Percentiles rank a stretch among this genome's conserved stretches.
Evolutionary conservation across 2,329 filamentous ascomycete species (phyloP).

Genomic region (Phyllosticta capitalensis): DNA sequence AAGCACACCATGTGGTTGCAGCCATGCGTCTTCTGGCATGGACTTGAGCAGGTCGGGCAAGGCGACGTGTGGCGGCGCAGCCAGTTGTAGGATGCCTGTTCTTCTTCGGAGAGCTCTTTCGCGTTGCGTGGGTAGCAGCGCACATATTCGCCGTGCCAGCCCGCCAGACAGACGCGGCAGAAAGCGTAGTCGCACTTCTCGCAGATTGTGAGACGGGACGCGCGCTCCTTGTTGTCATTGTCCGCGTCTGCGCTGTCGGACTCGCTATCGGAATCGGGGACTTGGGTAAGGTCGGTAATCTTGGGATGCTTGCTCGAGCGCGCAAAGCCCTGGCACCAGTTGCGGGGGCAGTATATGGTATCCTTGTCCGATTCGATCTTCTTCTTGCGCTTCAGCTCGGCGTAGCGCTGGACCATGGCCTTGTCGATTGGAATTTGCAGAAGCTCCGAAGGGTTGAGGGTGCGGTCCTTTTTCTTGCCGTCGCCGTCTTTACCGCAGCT

Average conservation of each 20-base stretch:
- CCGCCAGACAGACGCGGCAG: conserved; percentile 61
- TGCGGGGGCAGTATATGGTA: conserved; percentile 83
- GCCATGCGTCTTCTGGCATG: conserved; percentile 81
- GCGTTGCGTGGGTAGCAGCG: conserved; percentile 57
- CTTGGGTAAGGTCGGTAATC: conserved; percentile 31
- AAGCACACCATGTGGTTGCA: conserved; percentile 97
- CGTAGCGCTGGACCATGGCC: conserved; percentile 72
- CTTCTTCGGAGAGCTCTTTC: conserved; percentile 69
- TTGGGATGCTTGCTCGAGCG: conserved; percentile 44
- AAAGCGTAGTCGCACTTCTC: conserved; percentile 87
- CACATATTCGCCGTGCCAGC: conserved; percentile 91
- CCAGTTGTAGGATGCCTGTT: conserved; percentile 79
- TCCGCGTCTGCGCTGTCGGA: conserved; percentile 25
- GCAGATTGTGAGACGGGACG: conserved; percentile 62
- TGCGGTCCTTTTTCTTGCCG: conserved; percentile 49
- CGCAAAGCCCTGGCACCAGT: conserved; percentile 87
- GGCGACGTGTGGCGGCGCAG: conserved; percentile 71
- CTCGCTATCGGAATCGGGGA: conserved; percentile 30
- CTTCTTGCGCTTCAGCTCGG: conserved; percentile 83
- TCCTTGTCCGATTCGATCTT: conserved; percentile 85
- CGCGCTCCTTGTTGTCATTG: conserved; percentile 28
- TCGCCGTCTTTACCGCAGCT: conserved; percentile 58
- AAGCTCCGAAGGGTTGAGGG: conserved; percentile 74
- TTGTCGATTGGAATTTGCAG: conserved; percentile 43
- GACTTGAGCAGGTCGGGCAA: conserved; percentile 79